Conservation (phyloP, 768 basidiomycete genomes). For the Mrakia blollopis region DNA sequence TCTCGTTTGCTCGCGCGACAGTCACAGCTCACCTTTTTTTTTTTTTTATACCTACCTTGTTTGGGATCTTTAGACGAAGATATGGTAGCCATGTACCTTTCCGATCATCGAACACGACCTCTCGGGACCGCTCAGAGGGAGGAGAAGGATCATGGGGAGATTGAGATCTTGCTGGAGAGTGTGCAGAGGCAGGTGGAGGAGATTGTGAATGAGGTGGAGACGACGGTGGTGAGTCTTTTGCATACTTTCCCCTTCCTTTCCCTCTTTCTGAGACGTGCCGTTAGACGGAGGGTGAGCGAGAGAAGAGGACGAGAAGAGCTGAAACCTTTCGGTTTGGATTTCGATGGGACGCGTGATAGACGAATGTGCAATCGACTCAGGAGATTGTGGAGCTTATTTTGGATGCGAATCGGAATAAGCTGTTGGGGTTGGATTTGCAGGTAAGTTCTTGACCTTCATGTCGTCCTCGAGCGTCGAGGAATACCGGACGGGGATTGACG, state of each 20-base stretch:
- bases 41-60: too few species aligned
- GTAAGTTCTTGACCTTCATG: slow-evolving; percentile 45
- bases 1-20: neutral
- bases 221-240: slow-evolving; percentile 59
- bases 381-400: slow-evolving; percentile 96
- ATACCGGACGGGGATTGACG: too few species aligned
- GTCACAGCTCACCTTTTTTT: neutral
- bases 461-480: too few species aligned
- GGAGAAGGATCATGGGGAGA: slow-evolving; percentile 80
- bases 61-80: too few species aligned
- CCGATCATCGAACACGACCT: slow-evolving; percentile 53
- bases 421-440: slow-evolving; percentile 86
- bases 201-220: slow-evolving; percentile 88
- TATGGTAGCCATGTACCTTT: slow-evolving; percentile 89
- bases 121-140: slow-evolving; percentile 34
- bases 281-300: too few species aligned
- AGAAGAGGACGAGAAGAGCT: too few species aligned
- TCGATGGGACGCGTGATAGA: slow-evolving; percentile 55
- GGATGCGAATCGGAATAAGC: slow-evolving; percentile 88
- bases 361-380: slow-evolving; percentile 92
- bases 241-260: neutral
- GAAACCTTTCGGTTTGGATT: slow-evolving; percentile 18
- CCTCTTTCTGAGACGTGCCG: too few species aligned
- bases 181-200: slow-evolving; percentile 96
- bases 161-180: slow-evolving; percentile 87